Conservation (phyloP, 192 early-diverging fungal species). For the Rhizophagus sp. region DNA sequence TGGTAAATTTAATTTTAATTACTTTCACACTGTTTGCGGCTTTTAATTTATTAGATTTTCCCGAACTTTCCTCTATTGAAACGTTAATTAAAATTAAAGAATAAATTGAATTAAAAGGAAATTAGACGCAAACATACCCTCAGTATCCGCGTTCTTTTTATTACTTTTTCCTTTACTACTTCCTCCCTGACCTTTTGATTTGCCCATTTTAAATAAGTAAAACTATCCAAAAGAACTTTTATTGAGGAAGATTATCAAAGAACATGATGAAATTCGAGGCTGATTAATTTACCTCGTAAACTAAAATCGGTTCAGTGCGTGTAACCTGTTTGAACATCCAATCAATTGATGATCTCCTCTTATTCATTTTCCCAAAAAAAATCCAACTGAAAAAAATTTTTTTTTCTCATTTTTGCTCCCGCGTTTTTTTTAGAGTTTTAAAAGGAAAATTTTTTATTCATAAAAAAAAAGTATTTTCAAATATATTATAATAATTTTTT, state of each 20-base stretch:
- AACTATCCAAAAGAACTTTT: not conserved
- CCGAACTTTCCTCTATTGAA: slow-evolving; percentile 2
- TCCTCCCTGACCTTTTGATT: not conserved
- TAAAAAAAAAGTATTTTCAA: not conserved
- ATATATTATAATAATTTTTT: not conserved
- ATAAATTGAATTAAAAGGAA: too few species aligned
- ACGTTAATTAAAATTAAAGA: not conserved
- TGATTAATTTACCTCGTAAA: too few species aligned
- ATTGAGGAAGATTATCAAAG: not conserved
- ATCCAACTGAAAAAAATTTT: too few species aligned
- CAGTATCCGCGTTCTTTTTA: not conserved
- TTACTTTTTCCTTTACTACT: not conserved
- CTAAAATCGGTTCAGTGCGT: too few species aligned
- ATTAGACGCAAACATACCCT: not conserved
- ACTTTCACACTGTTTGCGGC: slow-evolving; percentile 25
- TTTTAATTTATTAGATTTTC: slow-evolving; percentile 20
- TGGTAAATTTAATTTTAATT: not conserved
- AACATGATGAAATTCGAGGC: too few species aligned
- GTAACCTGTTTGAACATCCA: too few species aligned
- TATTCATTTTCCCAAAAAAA: too few species aligned
- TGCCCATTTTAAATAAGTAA: not conserved
- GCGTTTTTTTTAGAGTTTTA: too few species aligned
- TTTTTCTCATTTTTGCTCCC: too few species aligned
- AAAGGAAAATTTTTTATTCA: not conserved
- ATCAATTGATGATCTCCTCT: too few species aligned